Base-by-base conservation (phyloP, 2,329 filamentous ascomycete genomes). In the Microcera coccophila region DNA sequence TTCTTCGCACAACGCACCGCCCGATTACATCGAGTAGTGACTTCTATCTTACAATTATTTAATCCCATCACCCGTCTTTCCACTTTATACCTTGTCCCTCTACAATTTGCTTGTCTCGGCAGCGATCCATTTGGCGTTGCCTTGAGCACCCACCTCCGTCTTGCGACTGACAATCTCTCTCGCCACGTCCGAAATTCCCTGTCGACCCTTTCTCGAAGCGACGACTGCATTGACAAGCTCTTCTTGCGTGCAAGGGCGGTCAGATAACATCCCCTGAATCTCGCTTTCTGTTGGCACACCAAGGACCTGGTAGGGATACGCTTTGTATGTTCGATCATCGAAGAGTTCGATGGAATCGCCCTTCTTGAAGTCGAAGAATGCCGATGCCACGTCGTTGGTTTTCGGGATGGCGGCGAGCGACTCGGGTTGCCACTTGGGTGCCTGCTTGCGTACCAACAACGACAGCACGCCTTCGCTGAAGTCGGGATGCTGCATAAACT, bases 381-480 rank as follows among this genome's bases (percentile, higher is more conserved):
- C 70, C 39, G 83, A 73, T 5, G 71, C 65, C 28, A 91, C 74
- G 38, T 72, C 62, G 16, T 78, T 72, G 35, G 72, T 62, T 14
- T 64, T 60, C 22, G 22, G 7, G 41, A 95, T 79, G 28, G 85
- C 82, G n/a, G 80, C 74, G 2, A 97, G 74, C 5, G 76, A 80
- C 33, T 78, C 75, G 4, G 90, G 90, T 50, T 84, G 66, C 93
- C 93, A 98, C 48, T 75, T 71, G 1, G 90, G 87, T 17, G 73
- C 73, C 51, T 69, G 55, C 68, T 89, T 89, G 59, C 81, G 76
- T 56, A 93, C 78, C 31, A 98, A 76, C 37, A 85, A 78, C 18
- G 89, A 84, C 39, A 81, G 81, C n/a, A 98, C 91, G 41, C 93
- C 93, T 68, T 95, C 88, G 33, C 82, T 82, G 61, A 98, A 98